Base-by-base conservation (phyloP, 2,329 filamentous ascomycete species). In the Alternaria angustiovoidea region DNA sequence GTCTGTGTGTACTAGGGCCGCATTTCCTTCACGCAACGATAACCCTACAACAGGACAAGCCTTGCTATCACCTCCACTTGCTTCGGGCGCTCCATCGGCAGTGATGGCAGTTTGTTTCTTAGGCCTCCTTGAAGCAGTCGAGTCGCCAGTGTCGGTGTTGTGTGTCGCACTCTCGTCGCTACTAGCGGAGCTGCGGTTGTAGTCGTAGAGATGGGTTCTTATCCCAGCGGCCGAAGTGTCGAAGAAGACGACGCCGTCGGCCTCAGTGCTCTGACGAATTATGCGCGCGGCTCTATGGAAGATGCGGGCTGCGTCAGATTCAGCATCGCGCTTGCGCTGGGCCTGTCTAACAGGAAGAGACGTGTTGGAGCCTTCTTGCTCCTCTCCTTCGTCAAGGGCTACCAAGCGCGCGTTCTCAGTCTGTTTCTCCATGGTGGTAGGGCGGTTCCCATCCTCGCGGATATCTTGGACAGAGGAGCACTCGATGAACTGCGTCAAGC, bases 161-260 rank as follows among this genome's bases (percentile, higher is more conserved):
- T 74, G 71, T 34, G 72, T 73, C 7, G 61, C 62, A 39, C 68
- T 75, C 38, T 75, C 74, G 34, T 75, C 71, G 43, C 68, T 74
- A 39, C 68, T 72, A 8, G 49, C 54, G 9, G 54, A 39, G 7
- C 59, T 46, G 32, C 63, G 59, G n/a, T 62, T 61, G 22, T 66
- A 64, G 12, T 71, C 67, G 30, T 70, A 69, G 5, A 70, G 63
- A 26, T 71, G 64, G 26, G 62, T 67, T 43, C 64, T 69, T 47
- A 76, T 71, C 24, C 70, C 63, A 49, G 72, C 70, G 12, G 73
- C 66, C 7, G 74, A 74, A 22, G 74, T 74, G 43, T 77, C 75
- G 18, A 77, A 77, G 56, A 78, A 77, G 4, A 76, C 67, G 1
- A 75, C 73, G n/a, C 76, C 76, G 43, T 77, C 75, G 2, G 74